A percentile compares a stretch with the other conserved stretches of the same genome.
phyloP scores from a whole-genome alignment of 2,329 filamentous ascomycete genomes.

The Aspergillus sp. region DNA sequence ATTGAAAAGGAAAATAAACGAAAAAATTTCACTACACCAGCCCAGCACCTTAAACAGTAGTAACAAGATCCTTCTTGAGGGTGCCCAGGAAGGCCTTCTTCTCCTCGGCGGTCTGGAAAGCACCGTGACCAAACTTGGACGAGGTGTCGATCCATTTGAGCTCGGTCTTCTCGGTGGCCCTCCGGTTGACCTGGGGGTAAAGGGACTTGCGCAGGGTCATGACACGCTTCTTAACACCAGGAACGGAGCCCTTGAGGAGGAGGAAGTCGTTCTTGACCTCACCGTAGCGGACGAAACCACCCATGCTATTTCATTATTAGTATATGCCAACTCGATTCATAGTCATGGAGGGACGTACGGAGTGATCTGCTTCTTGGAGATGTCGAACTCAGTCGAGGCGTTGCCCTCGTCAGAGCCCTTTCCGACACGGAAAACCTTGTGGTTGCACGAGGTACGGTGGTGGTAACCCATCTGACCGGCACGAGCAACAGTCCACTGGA shows the following conservation, averaged over 20 bases:
- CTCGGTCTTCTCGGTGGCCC: conserved; percentile 96
- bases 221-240: conserved; percentile 98
- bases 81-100: conserved; percentile 97
- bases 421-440: conserved; percentile 99
- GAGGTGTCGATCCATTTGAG: conserved; percentile 99
- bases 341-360: conserved; percentile 63
- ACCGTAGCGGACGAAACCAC: conserved; percentile 99
- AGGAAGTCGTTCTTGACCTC: conserved; percentile 99
- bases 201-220: conserved; percentile 99
- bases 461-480: conserved; percentile 99
- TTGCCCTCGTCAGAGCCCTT: conserved; percentile 86
- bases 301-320: conserved; percentile 59
- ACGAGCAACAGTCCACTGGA: conserved; percentile 99
- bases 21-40: conserved; percentile 25
- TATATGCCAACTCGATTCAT: conserved; percentile 1
- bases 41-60: conserved; percentile 47
- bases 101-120: conserved; percentile 96
- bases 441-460: conserved; percentile 99
- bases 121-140: conserved; percentile 99
- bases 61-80: conserved; percentile 92
- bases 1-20: conserved; percentile 35
- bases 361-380: conserved; percentile 99
- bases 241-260: conserved; percentile 94
- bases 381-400: conserved; percentile 89
- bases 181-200: conserved; percentile 92